Evolutionary conservation across 2,329 filamentous ascomycete species (phyloP).

Genomic region (Cercospora berteroae): DNA sequence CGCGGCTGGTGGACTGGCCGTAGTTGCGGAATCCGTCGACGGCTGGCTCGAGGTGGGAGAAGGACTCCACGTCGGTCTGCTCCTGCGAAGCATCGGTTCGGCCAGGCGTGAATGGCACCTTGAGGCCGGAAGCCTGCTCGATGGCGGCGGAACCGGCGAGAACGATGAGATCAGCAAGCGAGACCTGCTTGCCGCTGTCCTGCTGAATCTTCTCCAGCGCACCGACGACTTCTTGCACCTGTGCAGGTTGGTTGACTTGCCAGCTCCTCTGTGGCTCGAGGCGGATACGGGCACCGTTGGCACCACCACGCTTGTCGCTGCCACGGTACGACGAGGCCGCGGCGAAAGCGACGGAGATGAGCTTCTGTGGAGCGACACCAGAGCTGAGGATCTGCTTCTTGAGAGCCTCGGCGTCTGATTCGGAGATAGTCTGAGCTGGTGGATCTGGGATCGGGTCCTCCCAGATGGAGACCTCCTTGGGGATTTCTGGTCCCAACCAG

Average conservation of each 20-base stretch:
- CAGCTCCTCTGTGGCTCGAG: constrained; percentile 70
- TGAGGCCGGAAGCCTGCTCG: constrained; percentile 66
- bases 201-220: constrained; percentile 64
- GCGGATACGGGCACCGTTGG: constrained; percentile 75
- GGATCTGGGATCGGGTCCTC: constrained; percentile 68
- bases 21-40: constrained; percentile 82
- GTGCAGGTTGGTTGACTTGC: constrained; percentile 69
- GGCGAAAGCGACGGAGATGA: constrained; percentile 67
- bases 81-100: constrained; percentile 70
- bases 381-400: constrained; percentile 67
- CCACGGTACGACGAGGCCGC: constrained; percentile 71
- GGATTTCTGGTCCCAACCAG: constrained; percentile 73
- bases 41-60: constrained; percentile 64
- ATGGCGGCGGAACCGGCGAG: constrained; percentile 68
- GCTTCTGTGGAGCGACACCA: constrained; percentile 59
- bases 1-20: constrained; percentile 60
- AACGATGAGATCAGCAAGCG: constrained; percentile 75
- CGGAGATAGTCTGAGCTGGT: constrained; percentile 59
- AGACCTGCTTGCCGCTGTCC: constrained; percentile 65
- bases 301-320: constrained; percentile 77
- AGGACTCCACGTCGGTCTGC: constrained; percentile 66
- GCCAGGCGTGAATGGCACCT: constrained; percentile 70
- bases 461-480: constrained; percentile 68
- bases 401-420: constrained; percentile 61
- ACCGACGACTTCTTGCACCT: constrained; percentile 61